A percentile compares a stretch with the other conserved stretches of the same genome.
These are phyloP conservation scores for Stemphylium beticola DNA, from an alignment of 2,329 filamentous ascomycete genomes.

Conservation along the genomic window DNA sequence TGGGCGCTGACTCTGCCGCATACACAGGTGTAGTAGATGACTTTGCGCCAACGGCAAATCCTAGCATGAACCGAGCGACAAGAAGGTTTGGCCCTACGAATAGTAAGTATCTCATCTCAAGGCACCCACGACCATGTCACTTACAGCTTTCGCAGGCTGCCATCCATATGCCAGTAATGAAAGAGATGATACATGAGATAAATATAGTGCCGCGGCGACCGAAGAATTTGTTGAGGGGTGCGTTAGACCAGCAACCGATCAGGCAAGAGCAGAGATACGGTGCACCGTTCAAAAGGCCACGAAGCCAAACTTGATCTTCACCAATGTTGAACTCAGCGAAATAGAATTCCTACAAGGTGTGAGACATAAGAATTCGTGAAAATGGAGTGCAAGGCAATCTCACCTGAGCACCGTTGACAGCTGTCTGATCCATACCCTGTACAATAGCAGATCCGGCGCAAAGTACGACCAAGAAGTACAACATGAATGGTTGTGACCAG, in stretches of 20 bases:
- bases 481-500: conserved; percentile 70
- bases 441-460: conserved; percentile 74
- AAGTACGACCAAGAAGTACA: conserved; percentile 70
- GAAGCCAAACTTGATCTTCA: conserved; percentile 33
- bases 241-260: conserved; percentile 44
- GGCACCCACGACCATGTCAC: background rate
- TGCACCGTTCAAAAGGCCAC: conserved; percentile 39
- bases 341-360: conserved; percentile 32
- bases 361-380: background rate
- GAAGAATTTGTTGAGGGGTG: conserved; percentile 40
- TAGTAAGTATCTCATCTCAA: too few relatives aligned
- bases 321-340: conserved; percentile 37
- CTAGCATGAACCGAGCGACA: conserved; percentile 40
- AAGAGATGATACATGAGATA: conserved; percentile 42
- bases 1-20: conserved; percentile 56
- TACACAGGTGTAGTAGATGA: conserved; percentile 55
- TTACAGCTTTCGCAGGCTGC: conserved; percentile 37
- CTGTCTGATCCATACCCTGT: conserved; percentile 59
- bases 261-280: conserved; percentile 50
- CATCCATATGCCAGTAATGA: conserved; percentile 43
- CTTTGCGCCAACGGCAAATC: conserved; percentile 43
- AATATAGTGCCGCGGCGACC: conserved; percentile 44
- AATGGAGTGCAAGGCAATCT: background rate
- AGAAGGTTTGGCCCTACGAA: conserved; percentile 36
- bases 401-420: conserved; percentile 43